Evolutionary conservation across 805 yeast genomes (phyloP).

Genomic region (Candida ulmi): DNA sequence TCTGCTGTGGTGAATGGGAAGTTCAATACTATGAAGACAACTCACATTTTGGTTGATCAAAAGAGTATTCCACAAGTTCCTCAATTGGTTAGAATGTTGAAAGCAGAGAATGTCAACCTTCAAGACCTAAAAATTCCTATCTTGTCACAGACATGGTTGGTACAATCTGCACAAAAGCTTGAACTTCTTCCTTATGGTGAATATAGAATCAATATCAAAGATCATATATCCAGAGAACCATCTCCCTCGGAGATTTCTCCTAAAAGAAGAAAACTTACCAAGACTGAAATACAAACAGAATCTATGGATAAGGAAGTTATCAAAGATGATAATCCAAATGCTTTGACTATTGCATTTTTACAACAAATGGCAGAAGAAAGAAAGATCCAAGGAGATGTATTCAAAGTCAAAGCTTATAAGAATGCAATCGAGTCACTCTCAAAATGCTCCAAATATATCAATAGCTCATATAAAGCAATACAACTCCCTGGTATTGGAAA

Average conservation of each 20-base stretch:
- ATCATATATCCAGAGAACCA: not conserved
- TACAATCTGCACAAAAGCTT: conserved; percentile 13
- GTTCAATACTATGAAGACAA: conserved; percentile 5
- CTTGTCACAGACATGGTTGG: conserved; percentile 18
- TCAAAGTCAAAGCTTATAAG: conserved; percentile 35
- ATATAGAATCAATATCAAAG: conserved; percentile 9
- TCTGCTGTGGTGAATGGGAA: conserved; percentile 11
- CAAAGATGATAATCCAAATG: conserved; percentile 16
- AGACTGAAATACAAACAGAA: conserved; percentile 7
- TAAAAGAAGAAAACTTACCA: conserved; percentile 2
- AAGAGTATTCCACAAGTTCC: conserved; percentile 6
- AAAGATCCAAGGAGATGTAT: conserved; percentile 27
- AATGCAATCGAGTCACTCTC: conserved; percentile 36
- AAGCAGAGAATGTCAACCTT: conserved; percentile 2
- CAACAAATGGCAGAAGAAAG: conserved; percentile 18
- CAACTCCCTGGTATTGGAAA: conserved; percentile 36
- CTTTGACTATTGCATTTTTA: conserved; percentile 14
- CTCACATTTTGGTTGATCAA: conserved; percentile 18
- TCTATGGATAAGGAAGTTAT: conserved; percentile 3
- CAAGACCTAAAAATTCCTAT: conserved; percentile 4
- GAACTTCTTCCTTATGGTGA: conserved; percentile 1
- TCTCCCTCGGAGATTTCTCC: not conserved
- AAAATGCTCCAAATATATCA: conserved; percentile 24
- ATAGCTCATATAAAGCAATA: conserved; percentile 32
- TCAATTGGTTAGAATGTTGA: conserved; percentile 4